A percentile compares a stretch with the other conserved stretches of the same genome.
Conservation (phyloP, 768 basidiomycete species). For the Tulasnella sp. region DNA sequence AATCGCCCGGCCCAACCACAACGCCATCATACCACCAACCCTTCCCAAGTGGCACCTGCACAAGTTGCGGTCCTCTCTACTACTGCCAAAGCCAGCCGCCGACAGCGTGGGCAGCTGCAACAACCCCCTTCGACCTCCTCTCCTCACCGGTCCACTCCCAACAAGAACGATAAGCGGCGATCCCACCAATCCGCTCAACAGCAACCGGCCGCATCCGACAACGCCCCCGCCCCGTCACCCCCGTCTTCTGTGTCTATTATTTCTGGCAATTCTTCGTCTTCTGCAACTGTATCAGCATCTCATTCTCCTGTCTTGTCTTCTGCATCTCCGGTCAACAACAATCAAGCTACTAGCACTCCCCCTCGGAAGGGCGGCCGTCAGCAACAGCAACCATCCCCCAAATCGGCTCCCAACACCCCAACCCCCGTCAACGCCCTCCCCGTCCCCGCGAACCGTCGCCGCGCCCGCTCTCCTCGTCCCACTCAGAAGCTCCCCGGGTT, state of each 20-base stretch:
- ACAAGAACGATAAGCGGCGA: conserved; percentile 22
- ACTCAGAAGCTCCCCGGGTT: conserved; percentile 12
- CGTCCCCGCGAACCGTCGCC: conserved; percentile 25
- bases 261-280: conserved; percentile 15
- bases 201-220: neutral
- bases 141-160: conserved; percentile 18
- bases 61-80: conserved; percentile 16
- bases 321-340: conserved; percentile 12
- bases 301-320: conserved; percentile 15
- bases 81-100: neutral
- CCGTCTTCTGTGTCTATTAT: conserved; percentile 17
- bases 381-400: neutral
- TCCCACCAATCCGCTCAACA: neutral
- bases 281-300: conserved; percentile 28
- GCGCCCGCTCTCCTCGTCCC: conserved; percentile 16
- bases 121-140: conserved; percentile 16
- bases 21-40: conserved; percentile 6
- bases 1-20: conserved; percentile 4
- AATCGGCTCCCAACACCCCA: conserved; percentile 22
- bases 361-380: neutral
- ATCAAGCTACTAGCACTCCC: conserved; percentile 21
- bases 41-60: conserved; percentile 12
- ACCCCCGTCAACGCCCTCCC: conserved; percentile 8
- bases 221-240: neutral
- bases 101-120: conserved; percentile 15